Percentiles rank a stretch among this genome's conserved stretches.
phyloP scores from a whole-genome alignment of 768 basidiomycete species.

The Roridomyces roridus region DNA sequence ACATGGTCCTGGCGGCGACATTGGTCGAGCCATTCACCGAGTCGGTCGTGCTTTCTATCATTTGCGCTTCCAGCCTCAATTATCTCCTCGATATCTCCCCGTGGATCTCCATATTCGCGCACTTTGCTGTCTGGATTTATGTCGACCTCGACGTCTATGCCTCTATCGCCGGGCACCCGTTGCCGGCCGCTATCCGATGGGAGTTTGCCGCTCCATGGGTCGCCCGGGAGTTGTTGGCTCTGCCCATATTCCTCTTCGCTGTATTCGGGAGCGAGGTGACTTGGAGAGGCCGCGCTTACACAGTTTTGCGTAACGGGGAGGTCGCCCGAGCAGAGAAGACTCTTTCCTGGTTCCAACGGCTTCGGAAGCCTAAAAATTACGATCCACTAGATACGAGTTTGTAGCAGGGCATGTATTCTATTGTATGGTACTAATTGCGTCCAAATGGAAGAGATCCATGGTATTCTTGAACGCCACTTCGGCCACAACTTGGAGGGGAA shows the following conservation, averaged over 20 bases:
- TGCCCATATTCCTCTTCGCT: constrained; percentile 89
- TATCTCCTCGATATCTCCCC: constrained; percentile 56
- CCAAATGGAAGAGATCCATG: constrained; percentile 59
- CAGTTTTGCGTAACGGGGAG: constrained; percentile 77
- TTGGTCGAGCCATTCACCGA: constrained; percentile 94
- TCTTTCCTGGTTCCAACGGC: constrained; percentile 32
- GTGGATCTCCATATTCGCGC: constrained; percentile 61
- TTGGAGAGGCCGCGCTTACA: constrained; percentile 88
- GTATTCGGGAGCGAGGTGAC: constrained; percentile 81
- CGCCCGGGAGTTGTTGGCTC: constrained; percentile 77
- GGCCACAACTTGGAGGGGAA: constrained; percentile 59
- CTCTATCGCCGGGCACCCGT: constrained; percentile 72
- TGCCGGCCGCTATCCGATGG: constrained; percentile 54
- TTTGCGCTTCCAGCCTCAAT: constrained; percentile 62
- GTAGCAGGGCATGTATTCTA: not conserved
- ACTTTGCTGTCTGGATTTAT: constrained; percentile 72
- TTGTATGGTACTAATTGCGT: constrained; percentile 28
- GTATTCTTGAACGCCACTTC: constrained; percentile 71
- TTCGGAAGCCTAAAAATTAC: constrained; percentile 36
- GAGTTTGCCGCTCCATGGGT: constrained; percentile 81
- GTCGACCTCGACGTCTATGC: constrained; percentile 86
- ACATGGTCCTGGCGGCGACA: constrained; percentile 89
- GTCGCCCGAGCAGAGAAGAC: constrained; percentile 44
- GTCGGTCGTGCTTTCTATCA: constrained; percentile 69
- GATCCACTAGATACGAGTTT: constrained; percentile 36